Base-by-base conservation (phyloP, 1,284 basidiomycete species). In the Puccinia coronata region DNA sequence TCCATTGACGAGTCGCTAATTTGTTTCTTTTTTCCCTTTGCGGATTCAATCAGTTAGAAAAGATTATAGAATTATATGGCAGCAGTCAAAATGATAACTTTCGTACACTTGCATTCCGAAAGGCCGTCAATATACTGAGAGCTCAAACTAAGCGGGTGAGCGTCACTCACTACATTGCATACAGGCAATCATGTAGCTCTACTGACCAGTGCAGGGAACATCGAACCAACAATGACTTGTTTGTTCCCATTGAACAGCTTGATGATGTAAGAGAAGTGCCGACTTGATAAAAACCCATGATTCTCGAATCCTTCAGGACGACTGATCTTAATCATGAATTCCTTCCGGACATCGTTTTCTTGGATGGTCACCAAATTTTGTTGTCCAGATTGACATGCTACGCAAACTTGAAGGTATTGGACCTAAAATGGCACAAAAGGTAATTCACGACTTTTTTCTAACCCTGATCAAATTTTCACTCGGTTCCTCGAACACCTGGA, bases 321-420 rank as follows among this genome's bases (percentile, higher is more conserved):
- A 20, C 51, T 53, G 51, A 14, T 53, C 23, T 53, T 23, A n/a
- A 53, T 53, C 23, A 18, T 53, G 14, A 53, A 53, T n/a, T 53
- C 5, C 51, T 53, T 20, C 23, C 5, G 12, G 9, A 20, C 23
- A 14, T 53, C 51, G 12, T 53, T 53, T 31, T 11, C 12, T 43
- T 65, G 63, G 2, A 6, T 65, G 2, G 63, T 65, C 41, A 8
- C n/a, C 31, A 9, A n/a, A 11, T 39, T n/a, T n/a, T n/a, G n/a
- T 36, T n/a, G 63, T 28, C 39, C 31, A 63, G 55, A 47, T 76
- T 61, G 74, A 76, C 20, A 63, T 11, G 25, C 43, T 76, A 47
- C 16, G 39, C 36, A 49, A 59, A n/a, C 31, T 76, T 51, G 41
- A 76, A 76, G 55, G 74, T 14, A 76, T 76, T 47, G 72, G 72